phyloP scores from a whole-genome alignment of 1,284 basidiomycete species.

The Coriolopsis trogii region DNA sequence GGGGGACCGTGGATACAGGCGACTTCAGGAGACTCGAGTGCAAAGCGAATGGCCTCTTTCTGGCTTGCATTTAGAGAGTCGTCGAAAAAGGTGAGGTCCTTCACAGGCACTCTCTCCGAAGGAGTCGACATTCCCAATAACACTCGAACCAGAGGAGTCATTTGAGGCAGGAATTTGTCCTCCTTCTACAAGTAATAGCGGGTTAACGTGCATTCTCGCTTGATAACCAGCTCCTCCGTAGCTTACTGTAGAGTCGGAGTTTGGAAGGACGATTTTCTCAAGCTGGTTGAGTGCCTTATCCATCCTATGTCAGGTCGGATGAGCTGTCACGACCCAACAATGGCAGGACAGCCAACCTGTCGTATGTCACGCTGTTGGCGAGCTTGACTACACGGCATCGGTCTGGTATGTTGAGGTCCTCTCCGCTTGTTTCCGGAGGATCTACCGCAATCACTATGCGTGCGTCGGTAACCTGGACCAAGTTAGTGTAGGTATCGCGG shows the following conservation, averaged over 20 bases:
- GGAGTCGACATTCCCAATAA: constrained; percentile 65
- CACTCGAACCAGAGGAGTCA: constrained; percentile 59
- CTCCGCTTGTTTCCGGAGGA: constrained; percentile 53
- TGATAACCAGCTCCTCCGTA: too few relatives aligned
- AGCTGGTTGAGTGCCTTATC: constrained; percentile 74
- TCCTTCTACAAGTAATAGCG: too few relatives aligned
- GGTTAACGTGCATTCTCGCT: too few relatives aligned
- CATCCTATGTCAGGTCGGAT: constrained; percentile 59
- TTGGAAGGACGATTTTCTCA: constrained; percentile 47
- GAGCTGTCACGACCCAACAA: not conserved
- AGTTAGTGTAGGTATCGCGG: not conserved
- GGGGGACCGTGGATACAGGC: constrained; percentile 98
- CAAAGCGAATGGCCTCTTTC: constrained; percentile 78
- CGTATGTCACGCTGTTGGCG: constrained; percentile 91
- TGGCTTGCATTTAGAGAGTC: constrained; percentile 82
- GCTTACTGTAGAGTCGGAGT: too few relatives aligned
- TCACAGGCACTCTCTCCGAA: constrained; percentile 38
- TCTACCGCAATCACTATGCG: constrained; percentile 80
- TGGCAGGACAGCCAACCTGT: constrained; percentile 55
- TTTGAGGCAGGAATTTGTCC: constrained; percentile 42
- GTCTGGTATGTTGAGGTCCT: constrained; percentile 82
- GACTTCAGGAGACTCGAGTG: constrained; percentile 73
- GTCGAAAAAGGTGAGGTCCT: constrained; percentile 74
- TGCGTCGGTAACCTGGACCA: constrained; percentile 68
- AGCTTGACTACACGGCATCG: constrained; percentile 85